These are phyloP conservation scores for Talaromyces verruculosus DNA, from an alignment of 2,329 filamentous ascomycete genomes.

Conservation along the genomic window DNA sequence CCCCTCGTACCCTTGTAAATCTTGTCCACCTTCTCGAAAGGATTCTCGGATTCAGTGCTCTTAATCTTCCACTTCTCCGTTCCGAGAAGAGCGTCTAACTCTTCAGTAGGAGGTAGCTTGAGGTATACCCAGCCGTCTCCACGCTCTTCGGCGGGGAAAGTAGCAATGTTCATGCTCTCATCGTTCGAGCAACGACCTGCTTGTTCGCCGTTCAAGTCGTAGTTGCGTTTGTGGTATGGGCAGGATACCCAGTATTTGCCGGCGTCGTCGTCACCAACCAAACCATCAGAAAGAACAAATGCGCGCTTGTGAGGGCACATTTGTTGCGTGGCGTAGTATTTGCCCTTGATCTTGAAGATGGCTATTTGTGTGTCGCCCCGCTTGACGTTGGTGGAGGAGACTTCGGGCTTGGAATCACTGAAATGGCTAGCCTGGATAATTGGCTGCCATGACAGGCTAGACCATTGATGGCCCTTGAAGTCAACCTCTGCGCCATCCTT, in stretches of 20 bases:
- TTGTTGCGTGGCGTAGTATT: conserved; percentile 83
- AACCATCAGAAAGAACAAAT: conserved; percentile 82
- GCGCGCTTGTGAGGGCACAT: conserved; percentile 94
- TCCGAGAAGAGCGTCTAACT: conserved; percentile 75
- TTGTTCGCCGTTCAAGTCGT: conserved; percentile 65
- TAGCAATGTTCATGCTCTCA: conserved; percentile 72
- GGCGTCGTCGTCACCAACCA: conserved; percentile 64
- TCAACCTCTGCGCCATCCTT: conserved; percentile 66
- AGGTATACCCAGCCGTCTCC: conserved; percentile 76
- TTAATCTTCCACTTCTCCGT: conserved; percentile 77
- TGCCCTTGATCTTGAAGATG: conserved; percentile 77
- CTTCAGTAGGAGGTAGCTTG: conserved; percentile 74
- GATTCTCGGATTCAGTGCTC: conserved; percentile 63
- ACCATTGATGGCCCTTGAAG: conserved; percentile 70
- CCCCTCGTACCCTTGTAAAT: conserved; percentile 58
- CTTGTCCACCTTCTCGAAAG: conserved; percentile 58
- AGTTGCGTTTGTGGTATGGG: conserved; percentile 88
- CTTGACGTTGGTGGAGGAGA: conserved; percentile 73
- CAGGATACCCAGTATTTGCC: conserved; percentile 81
- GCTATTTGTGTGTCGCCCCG: conserved; percentile 86
- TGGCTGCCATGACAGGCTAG: conserved; percentile 71
- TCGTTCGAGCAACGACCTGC: conserved; percentile 75
- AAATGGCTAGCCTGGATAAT: conserved; percentile 72
- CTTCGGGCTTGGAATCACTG: conserved; percentile 42
- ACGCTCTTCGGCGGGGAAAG: conserved; percentile 73